Base-by-base conservation (phyloP, 2,329 filamentous ascomycete genomes). In the Bisporella sp. region DNA sequence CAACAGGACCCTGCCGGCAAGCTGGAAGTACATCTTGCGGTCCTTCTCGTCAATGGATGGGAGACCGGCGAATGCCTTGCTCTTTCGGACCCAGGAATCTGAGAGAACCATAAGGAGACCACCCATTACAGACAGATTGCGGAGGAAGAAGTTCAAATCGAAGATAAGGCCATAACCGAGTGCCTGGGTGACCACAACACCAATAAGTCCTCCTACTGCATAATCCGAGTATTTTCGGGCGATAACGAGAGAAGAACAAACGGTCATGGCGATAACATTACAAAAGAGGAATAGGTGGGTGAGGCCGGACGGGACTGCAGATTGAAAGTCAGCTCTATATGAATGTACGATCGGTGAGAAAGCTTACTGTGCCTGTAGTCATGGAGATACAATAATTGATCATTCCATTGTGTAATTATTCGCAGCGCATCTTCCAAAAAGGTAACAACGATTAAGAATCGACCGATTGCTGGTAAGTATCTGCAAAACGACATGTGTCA, bases 21-120 rank as follows among this genome's bases (percentile, higher is more conserved):
- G 85, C 81, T 97, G 93, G 74, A 99, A 95, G 78, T 99, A 99
- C 92, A 97, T 97, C 81, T 97, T 99, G 73, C 91, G 88, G 71
- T 99, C 93, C 82, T 97, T 97, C 78, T 99, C 93, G 68, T 97
- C 93, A 48, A 99, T 81, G 70, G 89, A 82, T 45, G 93, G 93
- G 48, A 99, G 79, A 45, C 93, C 93, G 45, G 93, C 93, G 56
- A 96, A 96, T 3, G 91, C 92, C 74, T 96, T 95, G 69, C 84
- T 88, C 82, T 97, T 97, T 73, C 91, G 87, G 57, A 96, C 90
- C 90, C 92, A 97, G 51, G 89, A 95, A 73, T 99, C 93, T 40
- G 91, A 96, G 45, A 99, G 79, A 21, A 99, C 93, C 93, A 99
- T 97, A 62, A 99, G 79, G 42, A 99, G 81, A 54, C 93, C 93